These are phyloP conservation scores for Funneliformis mosseae DNA, from an alignment of 192 early-diverging fungal genomes.

Conservation along the genomic window DNA sequence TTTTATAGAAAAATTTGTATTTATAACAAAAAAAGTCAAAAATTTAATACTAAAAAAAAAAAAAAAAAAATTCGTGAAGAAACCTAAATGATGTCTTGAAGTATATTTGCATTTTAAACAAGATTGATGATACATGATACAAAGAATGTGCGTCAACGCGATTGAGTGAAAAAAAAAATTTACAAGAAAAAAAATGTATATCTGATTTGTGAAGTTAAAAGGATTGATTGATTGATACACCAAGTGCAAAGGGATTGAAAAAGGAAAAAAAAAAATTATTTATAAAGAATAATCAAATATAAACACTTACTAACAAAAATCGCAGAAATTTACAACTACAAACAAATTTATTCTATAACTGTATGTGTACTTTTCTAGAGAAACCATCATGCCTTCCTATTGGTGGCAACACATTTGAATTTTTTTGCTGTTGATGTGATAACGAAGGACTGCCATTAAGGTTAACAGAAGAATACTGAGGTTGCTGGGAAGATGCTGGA, in stretches of 20 bases:
- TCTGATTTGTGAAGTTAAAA: neutral
- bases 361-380: neutral
- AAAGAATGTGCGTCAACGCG: neutral
- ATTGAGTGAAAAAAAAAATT: neutral
- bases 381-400: slow-evolving; percentile 22
- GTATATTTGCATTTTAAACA: neutral
- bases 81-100: neutral
- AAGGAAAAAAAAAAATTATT: neutral
- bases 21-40: neutral
- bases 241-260: neutral
- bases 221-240: neutral
- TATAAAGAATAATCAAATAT: neutral
- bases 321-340: neutral
- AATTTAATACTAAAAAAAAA: neutral
- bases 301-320: neutral
- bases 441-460: neutral
- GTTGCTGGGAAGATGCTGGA: neutral
- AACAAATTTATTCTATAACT: neutral
- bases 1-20: too few species aligned
- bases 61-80: neutral
- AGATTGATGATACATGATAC: neutral
- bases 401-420: neutral
- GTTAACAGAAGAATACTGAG: neutral
- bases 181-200: neutral
- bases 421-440: neutral